Percentiles rank a stretch among this genome's conserved stretches.
phyloP scores from a whole-genome alignment of 192 early-diverging fungal genomes.

The Entrophospora sp. region DNA sequence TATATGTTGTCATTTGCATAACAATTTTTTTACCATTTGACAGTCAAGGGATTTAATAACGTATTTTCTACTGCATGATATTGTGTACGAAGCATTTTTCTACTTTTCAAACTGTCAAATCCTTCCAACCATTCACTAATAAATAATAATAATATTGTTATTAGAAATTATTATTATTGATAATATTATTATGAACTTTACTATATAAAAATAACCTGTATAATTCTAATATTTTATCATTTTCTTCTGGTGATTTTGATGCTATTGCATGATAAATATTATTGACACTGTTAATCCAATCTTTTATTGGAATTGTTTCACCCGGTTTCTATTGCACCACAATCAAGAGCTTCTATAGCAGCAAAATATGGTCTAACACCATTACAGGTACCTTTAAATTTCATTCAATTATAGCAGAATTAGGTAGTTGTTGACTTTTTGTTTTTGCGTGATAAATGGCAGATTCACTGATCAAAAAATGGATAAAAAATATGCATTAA shows the following conservation, averaged over 20 bases:
- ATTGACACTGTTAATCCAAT: slow-evolving; percentile 68
- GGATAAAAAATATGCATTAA: not conserved
- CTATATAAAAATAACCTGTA: slow-evolving; percentile 39
- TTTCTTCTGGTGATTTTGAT: slow-evolving; percentile 53
- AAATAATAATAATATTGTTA: not conserved
- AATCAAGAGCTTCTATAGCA: slow-evolving; percentile 83
- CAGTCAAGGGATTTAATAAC: slow-evolving; percentile 64
- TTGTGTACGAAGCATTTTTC: slow-evolving; percentile 65
- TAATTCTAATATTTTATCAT: slow-evolving; percentile 48
- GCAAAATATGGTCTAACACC: slow-evolving; percentile 69
- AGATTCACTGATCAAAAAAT: not conserved
- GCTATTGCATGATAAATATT: slow-evolving; percentile 50
- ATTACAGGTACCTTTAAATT: slow-evolving; percentile 28
- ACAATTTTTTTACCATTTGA: slow-evolving; percentile 68
- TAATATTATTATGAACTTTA: not conserved
- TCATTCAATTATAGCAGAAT: not conserved
- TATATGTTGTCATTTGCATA: too few species aligned
- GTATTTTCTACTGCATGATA: slow-evolving; percentile 77
- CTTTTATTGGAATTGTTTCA: slow-evolving; percentile 49
- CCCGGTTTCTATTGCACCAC: slow-evolving; percentile 80
- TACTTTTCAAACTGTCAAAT: slow-evolving; percentile 49
- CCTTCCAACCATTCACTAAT: slow-evolving; percentile 75
- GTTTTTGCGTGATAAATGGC: not conserved
- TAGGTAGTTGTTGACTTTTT: not conserved
- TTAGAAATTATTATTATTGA: not conserved